phyloP scores from a whole-genome alignment of 225 moss, liverwort and hornwort species.

The Rhytidiadelphus loreus region DNA sequence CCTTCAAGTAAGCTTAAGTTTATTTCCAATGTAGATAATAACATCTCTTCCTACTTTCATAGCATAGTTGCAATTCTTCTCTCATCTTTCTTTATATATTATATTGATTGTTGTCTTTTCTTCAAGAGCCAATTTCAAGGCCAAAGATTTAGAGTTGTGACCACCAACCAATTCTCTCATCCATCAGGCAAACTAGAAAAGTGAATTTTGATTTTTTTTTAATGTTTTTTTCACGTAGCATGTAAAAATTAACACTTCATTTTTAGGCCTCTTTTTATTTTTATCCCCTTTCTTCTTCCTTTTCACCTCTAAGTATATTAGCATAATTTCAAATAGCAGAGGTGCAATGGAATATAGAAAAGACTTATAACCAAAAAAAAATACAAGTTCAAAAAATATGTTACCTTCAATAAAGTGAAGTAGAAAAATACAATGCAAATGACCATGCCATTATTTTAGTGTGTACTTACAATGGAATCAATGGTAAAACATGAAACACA shows the following conservation, averaged over 20 bases:
- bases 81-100: not conserved
- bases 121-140: not conserved
- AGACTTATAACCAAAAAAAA: not conserved
- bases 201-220: not conserved
- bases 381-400: not conserved
- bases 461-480: not conserved
- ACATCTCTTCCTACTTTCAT: not conserved
- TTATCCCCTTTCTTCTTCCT: not conserved
- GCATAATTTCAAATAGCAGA: not conserved
- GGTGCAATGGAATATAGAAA: not conserved
- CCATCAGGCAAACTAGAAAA: not conserved
- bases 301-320: not conserved
- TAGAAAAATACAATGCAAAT: not conserved
- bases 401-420: not conserved
- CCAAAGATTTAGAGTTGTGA: not conserved
- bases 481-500: not conserved
- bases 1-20: not conserved
- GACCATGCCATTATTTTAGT: not conserved
- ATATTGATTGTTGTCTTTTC: not conserved
- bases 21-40: not conserved
- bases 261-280: not conserved
- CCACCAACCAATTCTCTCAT: not conserved
- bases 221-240: not conserved
- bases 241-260: not conserved
- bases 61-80: not conserved